Conservation (phyloP, 306 rosid genomes). For the Quercus wislizeni region DNA sequence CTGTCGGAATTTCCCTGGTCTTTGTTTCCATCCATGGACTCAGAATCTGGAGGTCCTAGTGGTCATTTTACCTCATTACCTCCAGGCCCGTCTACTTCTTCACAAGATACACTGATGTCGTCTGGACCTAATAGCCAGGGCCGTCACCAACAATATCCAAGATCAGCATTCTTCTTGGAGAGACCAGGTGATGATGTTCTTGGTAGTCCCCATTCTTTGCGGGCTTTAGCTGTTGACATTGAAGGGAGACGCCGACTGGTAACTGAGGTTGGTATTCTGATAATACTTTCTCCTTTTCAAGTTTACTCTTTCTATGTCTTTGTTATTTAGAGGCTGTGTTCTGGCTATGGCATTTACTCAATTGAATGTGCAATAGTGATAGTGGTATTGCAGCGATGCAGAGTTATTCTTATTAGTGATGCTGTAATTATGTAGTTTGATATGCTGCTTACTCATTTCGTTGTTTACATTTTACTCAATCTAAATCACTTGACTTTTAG, state of each 20-base stretch:
- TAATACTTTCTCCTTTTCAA: constrained; percentile 16
- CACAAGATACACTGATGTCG: constrained; percentile 42
- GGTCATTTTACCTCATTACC: constrained; percentile 47
- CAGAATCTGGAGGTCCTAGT: constrained; percentile 52
- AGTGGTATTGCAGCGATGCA: too few species aligned
- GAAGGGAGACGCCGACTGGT: constrained; percentile 81
- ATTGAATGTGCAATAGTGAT: background rate
- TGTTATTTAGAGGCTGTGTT: constrained; percentile 18
- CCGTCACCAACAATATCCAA: constrained; percentile 51
- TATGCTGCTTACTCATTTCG: too few species aligned
- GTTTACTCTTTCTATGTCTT: background rate
- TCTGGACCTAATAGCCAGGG: constrained; percentile 33
- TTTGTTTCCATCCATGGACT: constrained; percentile 55
- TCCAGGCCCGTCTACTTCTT: constrained; percentile 48
- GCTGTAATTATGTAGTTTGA: too few species aligned
- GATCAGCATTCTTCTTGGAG: constrained; percentile 56
- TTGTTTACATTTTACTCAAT: too few species aligned
- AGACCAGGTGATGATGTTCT: constrained; percentile 60
- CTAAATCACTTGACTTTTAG: too few species aligned
- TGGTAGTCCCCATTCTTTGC: constrained; percentile 51
- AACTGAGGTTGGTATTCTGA: constrained; percentile 60
- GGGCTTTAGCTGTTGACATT: constrained; percentile 60
- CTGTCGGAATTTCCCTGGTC: constrained; percentile 72
- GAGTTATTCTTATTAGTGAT: too few species aligned
- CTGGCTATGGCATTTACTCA: constrained; percentile 3